Evolutionary conservation across 345 rosid species (phyloP).

Genomic region (Lepidium sativum): DNA sequence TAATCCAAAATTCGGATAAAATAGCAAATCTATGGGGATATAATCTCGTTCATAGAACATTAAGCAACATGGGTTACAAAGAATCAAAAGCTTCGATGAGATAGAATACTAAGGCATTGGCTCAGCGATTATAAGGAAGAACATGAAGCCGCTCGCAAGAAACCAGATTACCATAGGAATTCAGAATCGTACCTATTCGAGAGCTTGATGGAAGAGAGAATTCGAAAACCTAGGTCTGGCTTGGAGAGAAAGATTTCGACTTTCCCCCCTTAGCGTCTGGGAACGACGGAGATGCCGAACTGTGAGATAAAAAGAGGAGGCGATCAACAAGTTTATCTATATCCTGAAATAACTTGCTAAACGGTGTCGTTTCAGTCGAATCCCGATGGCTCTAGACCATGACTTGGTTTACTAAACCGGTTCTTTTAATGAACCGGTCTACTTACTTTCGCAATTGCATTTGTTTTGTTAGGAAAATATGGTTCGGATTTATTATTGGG

Average conservation of each 20-base stretch:
- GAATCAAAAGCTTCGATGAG: background rate
- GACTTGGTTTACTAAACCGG: conserved; percentile 9
- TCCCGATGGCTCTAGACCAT: background rate
- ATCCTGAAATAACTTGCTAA: background rate
- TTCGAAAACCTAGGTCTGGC: background rate
- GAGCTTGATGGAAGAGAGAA: background rate
- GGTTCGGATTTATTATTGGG: no score
- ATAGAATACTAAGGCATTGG: background rate
- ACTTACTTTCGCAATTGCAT: background rate
- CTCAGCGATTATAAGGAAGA: background rate
- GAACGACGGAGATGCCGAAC: conserved; percentile 6
- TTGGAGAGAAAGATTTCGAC: background rate
- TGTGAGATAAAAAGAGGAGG: background rate
- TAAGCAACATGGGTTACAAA: background rate
- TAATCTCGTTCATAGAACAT: background rate
- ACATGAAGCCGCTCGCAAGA: background rate
- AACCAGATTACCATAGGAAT: background rate
- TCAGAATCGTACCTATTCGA: background rate
- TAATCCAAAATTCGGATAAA: background rate
- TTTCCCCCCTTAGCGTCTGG: background rate
- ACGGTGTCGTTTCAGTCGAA: conserved; percentile 13
- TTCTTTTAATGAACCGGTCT: background rate
- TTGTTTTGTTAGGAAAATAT: no score
- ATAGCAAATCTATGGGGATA: background rate
- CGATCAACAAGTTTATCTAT: conserved; percentile 11